Conservation (phyloP, 306 rosid species). For the Lathyrus oleraceus region DNA sequence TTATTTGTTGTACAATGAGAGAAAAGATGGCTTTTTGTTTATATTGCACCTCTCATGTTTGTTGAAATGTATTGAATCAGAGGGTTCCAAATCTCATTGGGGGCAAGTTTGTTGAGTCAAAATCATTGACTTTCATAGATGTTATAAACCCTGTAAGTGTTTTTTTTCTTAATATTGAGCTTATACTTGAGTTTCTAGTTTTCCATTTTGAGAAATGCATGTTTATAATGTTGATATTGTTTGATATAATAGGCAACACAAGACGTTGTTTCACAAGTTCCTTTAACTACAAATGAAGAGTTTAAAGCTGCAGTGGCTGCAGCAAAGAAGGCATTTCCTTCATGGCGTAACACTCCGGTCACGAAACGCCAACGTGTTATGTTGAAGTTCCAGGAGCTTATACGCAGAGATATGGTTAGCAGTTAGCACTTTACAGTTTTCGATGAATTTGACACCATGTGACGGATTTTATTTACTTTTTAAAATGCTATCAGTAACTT, state of each 20-base stretch:
- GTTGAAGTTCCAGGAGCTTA: constrained; percentile 90
- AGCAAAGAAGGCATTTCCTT: constrained; percentile 79
- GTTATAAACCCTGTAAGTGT: constrained; percentile 87
- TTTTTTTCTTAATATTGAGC: constrained; percentile 2
- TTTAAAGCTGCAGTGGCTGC: constrained; percentile 89
- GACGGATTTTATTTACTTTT: background rate
- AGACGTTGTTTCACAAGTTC: constrained; percentile 90
- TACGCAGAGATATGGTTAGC: constrained; percentile 80
- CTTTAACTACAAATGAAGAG: constrained; percentile 86
- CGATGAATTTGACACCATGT: background rate
- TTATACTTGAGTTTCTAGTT: constrained; percentile 7
- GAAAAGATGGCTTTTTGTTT: no score
- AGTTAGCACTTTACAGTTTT: constrained; percentile 38
- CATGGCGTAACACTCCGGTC: constrained; percentile 86
- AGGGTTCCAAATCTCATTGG: constrained; percentile 94
- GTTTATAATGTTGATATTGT: constrained; percentile 16
- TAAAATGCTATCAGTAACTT: constrained; percentile 7
- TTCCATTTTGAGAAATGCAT: constrained; percentile 22
- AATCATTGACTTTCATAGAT: constrained; percentile 60
- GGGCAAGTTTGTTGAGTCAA: constrained; percentile 74
- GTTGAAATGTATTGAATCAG: constrained; percentile 46
- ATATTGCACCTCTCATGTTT: background rate
- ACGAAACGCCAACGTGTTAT: constrained; percentile 87
- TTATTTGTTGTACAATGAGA: no score
- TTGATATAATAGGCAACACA: constrained; percentile 79